Percentiles rank a stretch among this genome's conserved stretches.
Conservation (phyloP, 176 grass and related monocot species). For the Cenchrus purpureus region DNA sequence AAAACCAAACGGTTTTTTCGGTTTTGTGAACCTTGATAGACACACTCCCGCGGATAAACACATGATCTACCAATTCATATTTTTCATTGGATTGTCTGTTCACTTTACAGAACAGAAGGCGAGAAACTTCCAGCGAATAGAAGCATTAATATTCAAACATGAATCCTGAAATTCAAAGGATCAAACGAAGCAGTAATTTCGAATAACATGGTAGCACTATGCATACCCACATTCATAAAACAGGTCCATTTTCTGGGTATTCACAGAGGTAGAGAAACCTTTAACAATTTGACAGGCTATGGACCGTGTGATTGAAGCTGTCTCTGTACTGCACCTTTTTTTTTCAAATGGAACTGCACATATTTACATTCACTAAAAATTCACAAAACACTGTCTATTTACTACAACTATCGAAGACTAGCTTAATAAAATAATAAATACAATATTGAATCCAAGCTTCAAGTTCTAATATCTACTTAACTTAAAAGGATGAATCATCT, state of each 20-base stretch:
- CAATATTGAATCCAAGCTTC: constrained; percentile 43
- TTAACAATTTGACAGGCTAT: background rate
- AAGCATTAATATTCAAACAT: background rate
- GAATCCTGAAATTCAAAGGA: background rate
- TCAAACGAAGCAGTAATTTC: background rate
- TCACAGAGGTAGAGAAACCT: background rate
- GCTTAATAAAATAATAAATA: constrained; percentile 56
- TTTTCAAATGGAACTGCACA: background rate
- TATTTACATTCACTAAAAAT: constrained; percentile 49
- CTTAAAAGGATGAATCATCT: constrained; percentile 42
- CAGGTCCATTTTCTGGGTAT: background rate
- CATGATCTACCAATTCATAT: too few relatives aligned
- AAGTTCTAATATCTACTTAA: constrained; percentile 28
- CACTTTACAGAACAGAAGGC: too few relatives aligned
- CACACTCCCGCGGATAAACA: too few relatives aligned
- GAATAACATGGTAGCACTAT: background rate
- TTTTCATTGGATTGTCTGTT: too few relatives aligned
- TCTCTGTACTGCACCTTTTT: background rate
- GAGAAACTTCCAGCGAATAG: background rate
- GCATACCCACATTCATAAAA: background rate
- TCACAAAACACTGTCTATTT: constrained; percentile 7
- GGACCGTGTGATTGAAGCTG: constrained; percentile 1
- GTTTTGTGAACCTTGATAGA: too few relatives aligned
- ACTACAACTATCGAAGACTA: constrained; percentile 27
- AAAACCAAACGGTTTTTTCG: too few relatives aligned